phyloP scores from a whole-genome alignment of 2,329 filamentous ascomycete genomes.

The Aspergillus novofumigatus region DNA sequence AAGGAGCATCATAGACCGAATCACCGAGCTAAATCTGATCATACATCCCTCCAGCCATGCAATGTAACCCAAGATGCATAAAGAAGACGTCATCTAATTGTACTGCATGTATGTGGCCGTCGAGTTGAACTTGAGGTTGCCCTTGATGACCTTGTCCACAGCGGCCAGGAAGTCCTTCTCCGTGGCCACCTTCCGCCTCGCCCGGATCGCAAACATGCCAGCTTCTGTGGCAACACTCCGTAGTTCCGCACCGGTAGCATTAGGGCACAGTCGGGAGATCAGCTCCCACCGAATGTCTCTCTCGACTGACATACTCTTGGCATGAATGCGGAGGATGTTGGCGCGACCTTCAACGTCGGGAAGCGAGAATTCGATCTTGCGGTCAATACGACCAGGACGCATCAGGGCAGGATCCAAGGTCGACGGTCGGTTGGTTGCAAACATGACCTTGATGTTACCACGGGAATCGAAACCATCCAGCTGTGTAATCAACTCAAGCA shows the following conservation, averaged over 20 bases:
- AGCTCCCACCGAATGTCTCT: constrained; percentile 98
- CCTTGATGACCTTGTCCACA: constrained; percentile 99
- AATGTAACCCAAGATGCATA: constrained; percentile 21
- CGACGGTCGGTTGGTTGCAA: constrained; percentile 93
- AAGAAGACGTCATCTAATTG: constrained; percentile 61
- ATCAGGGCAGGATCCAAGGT: constrained; percentile 96
- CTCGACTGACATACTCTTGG: constrained; percentile 99
- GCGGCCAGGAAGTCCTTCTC: constrained; percentile 98
- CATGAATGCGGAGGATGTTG: constrained; percentile 96
- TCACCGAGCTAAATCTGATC: constrained; percentile 27
- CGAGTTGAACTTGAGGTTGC: constrained; percentile 98
- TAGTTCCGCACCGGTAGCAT: constrained; percentile 92
- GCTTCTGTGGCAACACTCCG: constrained; percentile 96
- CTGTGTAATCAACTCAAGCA: constrained; percentile 96
- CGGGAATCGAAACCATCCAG: constrained; percentile 93
- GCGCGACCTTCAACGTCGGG: constrained; percentile 95
- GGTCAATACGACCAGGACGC: constrained; percentile 93
- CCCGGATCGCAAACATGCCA: constrained; percentile 96
- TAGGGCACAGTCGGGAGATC: constrained; percentile 93
- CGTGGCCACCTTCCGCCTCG: constrained; percentile 91
- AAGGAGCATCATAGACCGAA: constrained; percentile 17
- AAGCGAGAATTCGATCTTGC: constrained; percentile 98
- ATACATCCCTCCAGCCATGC: constrained; percentile 32
- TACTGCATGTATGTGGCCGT: constrained; percentile 99
- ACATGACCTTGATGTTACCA: constrained; percentile 99